Conservation (phyloP, 805 yeast genomes). For the Candida sphagnicola region DNA sequence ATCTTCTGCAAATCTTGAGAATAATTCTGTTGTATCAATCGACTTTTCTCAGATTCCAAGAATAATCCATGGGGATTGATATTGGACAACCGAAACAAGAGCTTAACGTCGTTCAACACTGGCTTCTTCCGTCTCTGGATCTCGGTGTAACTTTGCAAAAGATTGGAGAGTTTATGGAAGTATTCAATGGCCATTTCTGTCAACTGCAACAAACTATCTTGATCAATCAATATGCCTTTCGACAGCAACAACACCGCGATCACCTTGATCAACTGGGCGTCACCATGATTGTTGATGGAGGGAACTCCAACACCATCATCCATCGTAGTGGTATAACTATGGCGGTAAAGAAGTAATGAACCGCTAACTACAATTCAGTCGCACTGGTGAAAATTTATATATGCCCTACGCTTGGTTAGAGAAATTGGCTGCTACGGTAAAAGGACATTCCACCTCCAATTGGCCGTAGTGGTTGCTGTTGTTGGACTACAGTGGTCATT, state of each 20-base stretch:
- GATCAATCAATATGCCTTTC: conserved; percentile 17
- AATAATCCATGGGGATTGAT: conserved; percentile 38
- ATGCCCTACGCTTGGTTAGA: too few species aligned
- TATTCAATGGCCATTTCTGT: conserved; percentile 26
- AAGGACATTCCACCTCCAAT: too few species aligned
- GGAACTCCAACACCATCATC: not conserved
- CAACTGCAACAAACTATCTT: conserved; percentile 25
- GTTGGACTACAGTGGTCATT: too few species aligned
- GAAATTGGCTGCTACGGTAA: too few species aligned
- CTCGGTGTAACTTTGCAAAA: conserved; percentile 49
- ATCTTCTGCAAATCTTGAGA: conserved; percentile 9
- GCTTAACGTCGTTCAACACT: conserved; percentile 46
- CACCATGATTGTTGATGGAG: conserved; percentile 4
- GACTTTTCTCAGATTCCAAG: conserved; percentile 21
- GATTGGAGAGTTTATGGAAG: conserved; percentile 31
- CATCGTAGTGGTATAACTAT: not conserved
- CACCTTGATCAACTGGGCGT: conserved; percentile 6
- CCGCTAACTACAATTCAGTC: too few species aligned
- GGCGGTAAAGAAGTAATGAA: not conserved
- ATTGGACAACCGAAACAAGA: conserved; percentile 41
- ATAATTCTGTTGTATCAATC: conserved; percentile 14
- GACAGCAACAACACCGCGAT: conserved; percentile 9
- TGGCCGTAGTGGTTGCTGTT: too few species aligned
- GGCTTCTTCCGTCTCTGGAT: conserved; percentile 59
- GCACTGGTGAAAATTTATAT: too few species aligned